Base-by-base conservation (phyloP, 2,329 filamentous ascomycete species). In the Penicillium hordei region DNA sequence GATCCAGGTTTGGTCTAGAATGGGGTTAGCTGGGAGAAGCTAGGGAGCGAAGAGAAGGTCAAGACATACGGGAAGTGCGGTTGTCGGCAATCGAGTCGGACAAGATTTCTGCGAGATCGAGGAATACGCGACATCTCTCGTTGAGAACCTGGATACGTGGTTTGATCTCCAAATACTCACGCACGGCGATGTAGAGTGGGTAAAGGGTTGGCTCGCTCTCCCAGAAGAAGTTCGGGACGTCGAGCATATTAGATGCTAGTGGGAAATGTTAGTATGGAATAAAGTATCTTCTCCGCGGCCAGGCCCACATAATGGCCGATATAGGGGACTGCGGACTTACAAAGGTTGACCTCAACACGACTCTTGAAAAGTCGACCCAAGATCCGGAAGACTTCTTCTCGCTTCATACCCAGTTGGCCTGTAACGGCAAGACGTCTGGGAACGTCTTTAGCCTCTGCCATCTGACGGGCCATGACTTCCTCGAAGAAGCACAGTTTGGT, bases 91-190 rank as follows among this genome's bases (percentile, higher is more conserved):
- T 93, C 2, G 87, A 91, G 76, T 99, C 93, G 15, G 90, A 92
- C 1, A 99, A 81, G 25, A 99, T 97, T 76, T 97, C 93, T 45
- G 94, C 93, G 10, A 99, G 85, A 74, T 99, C 94, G 19, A 99
- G 84, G 77, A 99, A 99, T 50, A 99, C 94, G 42, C 90, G 88
- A 74, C 94, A 99, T 52, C 94, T 89, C 77, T 97, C 94, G 76
- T 99, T 99, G 63, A 99, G 88, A 25, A 97, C 93, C 75, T 95
- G 91, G 72, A 96, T 96, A 54, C 94, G 91, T 8, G 89, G 91
- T 70, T 96, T 93, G 74, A 99, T 97, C 72, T 99, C 94, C 60
- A 99, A 88, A 72, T 99, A 99, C 74, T 97, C 94, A 68, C 94
- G 90, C 50, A 97, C 91, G 59, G 93, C 94, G 58, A 86, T 88